Base-by-base conservation (phyloP, 2,329 filamentous ascomycete species). In the Penicillium sp. region DNA sequence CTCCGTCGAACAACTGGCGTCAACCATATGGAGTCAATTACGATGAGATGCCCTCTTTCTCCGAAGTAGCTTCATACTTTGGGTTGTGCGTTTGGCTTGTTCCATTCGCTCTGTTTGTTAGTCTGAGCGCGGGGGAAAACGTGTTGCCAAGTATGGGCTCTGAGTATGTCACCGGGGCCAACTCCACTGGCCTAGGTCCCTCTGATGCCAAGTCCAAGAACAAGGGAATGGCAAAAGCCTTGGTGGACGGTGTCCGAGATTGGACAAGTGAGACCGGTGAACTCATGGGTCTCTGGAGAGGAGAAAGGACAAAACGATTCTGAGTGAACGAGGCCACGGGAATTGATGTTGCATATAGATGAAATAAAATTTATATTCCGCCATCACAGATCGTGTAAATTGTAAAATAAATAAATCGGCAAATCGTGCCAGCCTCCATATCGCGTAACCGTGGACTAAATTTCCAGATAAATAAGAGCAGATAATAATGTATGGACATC, bases 81-180 rank as follows among this genome's bases (percentile, higher is more conserved):
- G 94, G 94, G 0, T 81, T 99, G 2, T 96, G 93, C 69, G 93
- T 99, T 0, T 99, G 94, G 94, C 82, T 99, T 1, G 90, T 97
- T 0, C 94, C 94, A 0, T 99, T 99, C 72, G 87, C 93, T 17
- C 82, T 99, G 15, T 99, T 99, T 71, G 93, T 99, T 50, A 96
- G 90, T 69, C 77, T 99, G 42, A 96, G 91, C 19, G 94, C 94
- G 0, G 91, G 92, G 54, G 94, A 99, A 71, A 97, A 97, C 71
- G 91, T 97, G 4, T 78, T 99, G 51, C 94, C 94, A 0, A 95
- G 88, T 8, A 97, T 97, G 84, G 91, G 91, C 13, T 91, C 86
- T 48, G 89, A 92, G 62, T 87, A 86, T 70, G 84, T 83, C 19
- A 86, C 85, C 0, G 84, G 85, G 6, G 80, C 57, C 40, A 47